Conservation (phyloP, 2,329 filamentous ascomycete genomes). For the Colletotrichum truncatum region DNA sequence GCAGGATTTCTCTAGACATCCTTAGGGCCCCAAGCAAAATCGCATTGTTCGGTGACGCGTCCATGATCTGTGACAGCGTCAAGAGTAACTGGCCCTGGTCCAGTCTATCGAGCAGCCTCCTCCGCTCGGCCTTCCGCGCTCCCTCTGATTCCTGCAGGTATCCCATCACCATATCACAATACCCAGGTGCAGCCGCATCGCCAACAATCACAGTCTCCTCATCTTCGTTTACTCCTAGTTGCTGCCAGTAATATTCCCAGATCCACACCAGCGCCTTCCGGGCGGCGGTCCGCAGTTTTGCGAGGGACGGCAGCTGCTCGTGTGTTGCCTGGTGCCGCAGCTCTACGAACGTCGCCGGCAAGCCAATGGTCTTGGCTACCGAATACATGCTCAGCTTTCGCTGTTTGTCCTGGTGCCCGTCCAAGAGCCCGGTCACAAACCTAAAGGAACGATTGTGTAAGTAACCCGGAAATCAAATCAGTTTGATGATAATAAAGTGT, state of each 20-base stretch:
- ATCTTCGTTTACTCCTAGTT: conserved; percentile 45
- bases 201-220: background rate
- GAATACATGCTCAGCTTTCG: conserved; percentile 79
- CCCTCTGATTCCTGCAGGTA: conserved; percentile 49
- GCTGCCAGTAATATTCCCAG: conserved; percentile 87
- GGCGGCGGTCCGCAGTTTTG: conserved; percentile 75
- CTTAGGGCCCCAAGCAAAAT: conserved; percentile 54
- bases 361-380: conserved; percentile 72
- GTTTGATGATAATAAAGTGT: background rate
- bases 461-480: background rate
- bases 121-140: conserved; percentile 35
- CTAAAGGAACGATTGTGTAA: conserved; percentile 48
- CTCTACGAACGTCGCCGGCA: conserved; percentile 86
- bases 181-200: conserved; percentile 31
- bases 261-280: conserved; percentile 82
- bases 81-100: conserved; percentile 46
- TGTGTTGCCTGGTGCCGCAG: conserved; percentile 91
- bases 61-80: conserved; percentile 49
- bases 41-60: conserved; percentile 50
- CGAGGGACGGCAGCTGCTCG: conserved; percentile 82
- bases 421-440: conserved; percentile 83
- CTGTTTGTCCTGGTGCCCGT: conserved; percentile 75
- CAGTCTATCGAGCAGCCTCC: conserved; percentile 45
- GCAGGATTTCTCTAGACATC: conserved; percentile 52
- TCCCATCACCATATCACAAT: conserved; percentile 45